phyloP scores from a whole-genome alignment of 345 rosid genomes.

The Ceriops tagal region DNA sequence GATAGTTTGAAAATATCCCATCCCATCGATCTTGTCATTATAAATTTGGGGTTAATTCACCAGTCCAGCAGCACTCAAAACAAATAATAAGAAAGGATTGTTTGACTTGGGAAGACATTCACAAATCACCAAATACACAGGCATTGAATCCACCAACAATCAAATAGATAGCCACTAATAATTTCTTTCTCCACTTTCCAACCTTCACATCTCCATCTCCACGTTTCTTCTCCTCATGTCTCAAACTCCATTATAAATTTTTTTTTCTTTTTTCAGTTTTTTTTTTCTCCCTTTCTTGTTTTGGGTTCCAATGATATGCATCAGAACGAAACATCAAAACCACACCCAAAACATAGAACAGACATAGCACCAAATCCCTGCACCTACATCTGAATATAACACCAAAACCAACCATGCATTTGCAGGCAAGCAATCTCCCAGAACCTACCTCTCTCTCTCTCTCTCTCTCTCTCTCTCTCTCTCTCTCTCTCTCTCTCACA shows the following conservation, averaged over 20 bases:
- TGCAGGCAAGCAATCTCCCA: slow-evolving; percentile 14
- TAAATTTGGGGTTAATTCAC: too few species aligned
- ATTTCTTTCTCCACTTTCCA: background rate
- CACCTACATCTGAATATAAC: background rate
- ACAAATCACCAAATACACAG: too few species aligned
- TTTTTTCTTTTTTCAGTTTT: background rate
- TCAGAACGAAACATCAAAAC: background rate
- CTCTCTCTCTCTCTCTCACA: too few species aligned
- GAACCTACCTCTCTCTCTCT: background rate
- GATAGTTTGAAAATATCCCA: background rate
- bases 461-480: background rate
- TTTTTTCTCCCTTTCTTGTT: background rate
- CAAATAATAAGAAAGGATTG: too few species aligned
- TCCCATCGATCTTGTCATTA: background rate
- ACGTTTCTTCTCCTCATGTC: background rate
- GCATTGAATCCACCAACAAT: too few species aligned
- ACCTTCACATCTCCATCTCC: background rate
- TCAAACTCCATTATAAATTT: background rate
- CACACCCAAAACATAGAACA: background rate
- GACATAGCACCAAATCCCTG: slow-evolving; percentile 3
- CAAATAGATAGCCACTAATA: too few species aligned
- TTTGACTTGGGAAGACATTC: too few species aligned
- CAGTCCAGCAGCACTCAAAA: too few species aligned
- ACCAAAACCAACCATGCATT: slow-evolving; percentile 10
- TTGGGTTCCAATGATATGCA: background rate